A percentile compares a stretch with the other conserved stretches of the same genome.
phyloP scores from a whole-genome alignment of 108 stramenopile genomes.

The Epipyxis sp. region DNA sequence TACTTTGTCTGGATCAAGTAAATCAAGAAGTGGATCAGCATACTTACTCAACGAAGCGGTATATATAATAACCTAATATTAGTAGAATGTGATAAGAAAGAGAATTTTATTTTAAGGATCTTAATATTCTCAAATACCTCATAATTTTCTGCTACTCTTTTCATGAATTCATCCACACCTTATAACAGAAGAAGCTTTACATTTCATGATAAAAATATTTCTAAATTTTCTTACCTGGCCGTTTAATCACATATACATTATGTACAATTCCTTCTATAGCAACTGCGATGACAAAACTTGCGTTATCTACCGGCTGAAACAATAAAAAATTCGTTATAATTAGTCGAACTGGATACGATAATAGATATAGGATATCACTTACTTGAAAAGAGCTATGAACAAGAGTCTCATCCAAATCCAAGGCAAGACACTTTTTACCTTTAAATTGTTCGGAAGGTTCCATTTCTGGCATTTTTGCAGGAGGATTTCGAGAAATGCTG shows the following conservation, averaged over 20 bases:
- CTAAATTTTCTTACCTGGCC: conserved; percentile 57
- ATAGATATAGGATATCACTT: not conserved
- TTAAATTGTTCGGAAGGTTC: not conserved
- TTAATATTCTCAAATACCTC: conserved; percentile 59
- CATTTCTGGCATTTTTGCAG: no score
- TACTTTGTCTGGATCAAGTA: conserved; percentile 81
- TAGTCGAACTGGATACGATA: no score
- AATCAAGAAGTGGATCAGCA: conserved; percentile 90
- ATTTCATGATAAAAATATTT: not conserved
- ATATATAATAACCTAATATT: conserved; percentile 78
- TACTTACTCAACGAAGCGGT: conserved; percentile 96
- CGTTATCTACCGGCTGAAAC: conserved; percentile 68
- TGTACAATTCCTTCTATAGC: conserved; percentile 92
- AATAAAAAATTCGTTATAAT: not conserved
- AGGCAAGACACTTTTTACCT: conserved; percentile 62
- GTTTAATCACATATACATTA: conserved; percentile 93
- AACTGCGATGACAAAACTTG: conserved; percentile 85
- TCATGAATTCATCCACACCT: conserved; percentile 89
- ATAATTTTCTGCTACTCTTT: conserved; percentile 85
- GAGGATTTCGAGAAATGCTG: no score
- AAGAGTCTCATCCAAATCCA: conserved; percentile 96
- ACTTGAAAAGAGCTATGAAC: conserved; percentile 82
- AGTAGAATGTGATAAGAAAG: no score
- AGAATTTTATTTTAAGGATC: not conserved
- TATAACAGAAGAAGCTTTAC: not conserved